Evolutionary conservation across 2,329 filamentous ascomycete species (phyloP).

Genomic region (Ciborinia camelliae): DNA sequence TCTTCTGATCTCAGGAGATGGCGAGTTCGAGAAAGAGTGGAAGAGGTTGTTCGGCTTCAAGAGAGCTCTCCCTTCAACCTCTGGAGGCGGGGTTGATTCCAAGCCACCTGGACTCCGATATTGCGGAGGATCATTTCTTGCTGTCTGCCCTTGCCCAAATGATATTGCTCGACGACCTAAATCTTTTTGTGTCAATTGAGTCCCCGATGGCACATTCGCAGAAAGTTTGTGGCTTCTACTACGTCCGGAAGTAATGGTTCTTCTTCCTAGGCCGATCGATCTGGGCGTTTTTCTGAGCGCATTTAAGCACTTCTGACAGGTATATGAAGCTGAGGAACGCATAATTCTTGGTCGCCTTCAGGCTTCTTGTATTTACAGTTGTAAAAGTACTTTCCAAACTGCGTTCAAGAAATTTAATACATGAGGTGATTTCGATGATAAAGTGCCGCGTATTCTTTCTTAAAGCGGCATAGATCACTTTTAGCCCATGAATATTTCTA

Average conservation of each 20-base stretch:
- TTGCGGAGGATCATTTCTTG: conserved; percentile 31
- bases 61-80: conserved; percentile 31
- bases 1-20: conserved; percentile 80
- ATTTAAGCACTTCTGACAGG: conserved; percentile 36
- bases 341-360: conserved; percentile 19
- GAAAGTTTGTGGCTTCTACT: conserved; percentile 24
- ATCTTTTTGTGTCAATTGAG: conserved; percentile 16
- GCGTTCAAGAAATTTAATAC: conserved; percentile 9
- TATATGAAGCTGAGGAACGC: conserved; percentile 33
- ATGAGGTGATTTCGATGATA: conserved; percentile 17
- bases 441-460: conserved; percentile 17
- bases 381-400: background rate
- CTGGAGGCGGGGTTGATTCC: conserved; percentile 26
- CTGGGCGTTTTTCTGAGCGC: conserved; percentile 30
- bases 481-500: conserved; percentile 18
- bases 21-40: conserved; percentile 86
- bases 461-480: conserved; percentile 19
- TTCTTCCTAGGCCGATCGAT: conserved; percentile 22
- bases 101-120: conserved; percentile 28
- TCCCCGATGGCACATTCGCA: conserved; percentile 20
- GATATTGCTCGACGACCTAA: conserved; percentile 28
- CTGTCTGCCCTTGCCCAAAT: conserved; percentile 27
- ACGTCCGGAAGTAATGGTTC: conserved; percentile 29
- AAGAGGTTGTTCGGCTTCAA: conserved; percentile 74
- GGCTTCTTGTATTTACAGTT: background rate